Conservation (phyloP, 345 rosid genomes). For the Hypericum perforatum region DNA sequence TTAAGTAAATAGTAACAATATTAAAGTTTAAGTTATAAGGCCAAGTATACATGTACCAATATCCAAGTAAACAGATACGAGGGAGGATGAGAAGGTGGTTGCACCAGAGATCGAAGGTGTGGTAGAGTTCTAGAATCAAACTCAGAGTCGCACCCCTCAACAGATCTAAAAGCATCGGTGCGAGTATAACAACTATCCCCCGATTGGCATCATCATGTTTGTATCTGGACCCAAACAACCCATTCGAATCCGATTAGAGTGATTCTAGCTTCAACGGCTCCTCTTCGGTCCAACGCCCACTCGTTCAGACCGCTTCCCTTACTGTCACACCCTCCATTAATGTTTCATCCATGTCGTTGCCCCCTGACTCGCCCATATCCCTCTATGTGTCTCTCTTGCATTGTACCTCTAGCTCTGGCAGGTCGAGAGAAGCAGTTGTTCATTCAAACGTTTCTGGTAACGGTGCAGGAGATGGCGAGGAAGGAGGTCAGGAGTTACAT, state of each 20-base stretch:
- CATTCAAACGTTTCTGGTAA: constrained; percentile 44
- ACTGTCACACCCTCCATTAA: constrained; percentile 27
- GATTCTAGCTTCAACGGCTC: constrained; percentile 46
- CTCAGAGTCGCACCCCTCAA: constrained; percentile 37
- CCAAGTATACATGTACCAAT: too few species aligned
- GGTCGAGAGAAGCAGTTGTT: constrained; percentile 43
- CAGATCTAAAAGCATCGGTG: constrained; percentile 53
- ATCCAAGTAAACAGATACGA: too few species aligned
- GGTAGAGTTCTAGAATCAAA: too few species aligned
- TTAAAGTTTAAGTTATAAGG: too few species aligned
- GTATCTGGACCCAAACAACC: constrained; percentile 46
- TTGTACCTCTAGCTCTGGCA: not conserved
- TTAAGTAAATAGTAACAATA: too few species aligned
- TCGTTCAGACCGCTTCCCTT: constrained; percentile 27
- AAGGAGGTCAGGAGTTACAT: constrained; percentile 55
- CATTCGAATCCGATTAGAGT: constrained; percentile 61
- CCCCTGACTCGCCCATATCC: constrained; percentile 40
- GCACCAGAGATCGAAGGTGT: too few species aligned
- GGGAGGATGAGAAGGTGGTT: too few species aligned
- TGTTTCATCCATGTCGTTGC: constrained; percentile 23
- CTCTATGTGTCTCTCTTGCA: constrained; percentile 55
- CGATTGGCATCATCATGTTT: constrained; percentile 36
- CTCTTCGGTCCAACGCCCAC: constrained; percentile 33
- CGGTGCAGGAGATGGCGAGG: constrained; percentile 67
- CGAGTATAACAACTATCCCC: constrained; percentile 28